phyloP scores from a whole-genome alignment of 2,329 filamentous ascomycete genomes.

The Verticillium nonalfalfae region DNA sequence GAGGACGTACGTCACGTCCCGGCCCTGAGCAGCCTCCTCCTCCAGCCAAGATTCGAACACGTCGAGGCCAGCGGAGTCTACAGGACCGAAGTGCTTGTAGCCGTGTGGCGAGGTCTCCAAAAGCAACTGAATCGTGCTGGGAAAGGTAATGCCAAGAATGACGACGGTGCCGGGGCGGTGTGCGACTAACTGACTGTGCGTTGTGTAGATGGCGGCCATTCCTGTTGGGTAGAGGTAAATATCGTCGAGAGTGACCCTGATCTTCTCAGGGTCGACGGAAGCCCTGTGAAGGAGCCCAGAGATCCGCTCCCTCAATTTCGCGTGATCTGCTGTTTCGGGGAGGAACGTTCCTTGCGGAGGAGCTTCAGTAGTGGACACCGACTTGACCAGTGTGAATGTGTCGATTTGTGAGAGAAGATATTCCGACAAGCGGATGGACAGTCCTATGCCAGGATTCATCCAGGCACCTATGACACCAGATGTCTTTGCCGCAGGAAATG shows the following conservation, averaged over 20 bases:
- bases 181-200: constrained; percentile 29
- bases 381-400: constrained; percentile 24
- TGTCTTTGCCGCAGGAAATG: constrained; percentile 28
- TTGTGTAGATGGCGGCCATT: constrained; percentile 44
- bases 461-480: constrained; percentile 34
- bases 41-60: constrained; percentile 38
- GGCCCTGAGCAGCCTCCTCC: constrained; percentile 26
- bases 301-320: constrained; percentile 31
- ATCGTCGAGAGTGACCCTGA: constrained; percentile 26
- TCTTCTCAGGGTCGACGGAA: constrained; percentile 20
- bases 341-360: constrained; percentile 30
- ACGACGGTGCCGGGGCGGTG: constrained; percentile 27
- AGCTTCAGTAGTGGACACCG: constrained; percentile 12
- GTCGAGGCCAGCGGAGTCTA: constrained; percentile 33
- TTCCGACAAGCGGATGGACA: constrained; percentile 39
- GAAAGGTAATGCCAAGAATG: constrained; percentile 45
- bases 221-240: constrained; percentile 48
- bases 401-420: constrained; percentile 30
- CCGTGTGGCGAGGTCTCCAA: constrained; percentile 35
- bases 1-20: constrained; percentile 37
- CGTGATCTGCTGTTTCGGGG: constrained; percentile 29
- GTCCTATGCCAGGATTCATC: constrained; percentile 37
- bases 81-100: constrained; percentile 39
- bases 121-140: constrained; percentile 40
- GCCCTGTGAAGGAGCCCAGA: constrained; percentile 33